Base-by-base conservation (phyloP, 257 asterid species). In the Avicennia marina region DNA sequence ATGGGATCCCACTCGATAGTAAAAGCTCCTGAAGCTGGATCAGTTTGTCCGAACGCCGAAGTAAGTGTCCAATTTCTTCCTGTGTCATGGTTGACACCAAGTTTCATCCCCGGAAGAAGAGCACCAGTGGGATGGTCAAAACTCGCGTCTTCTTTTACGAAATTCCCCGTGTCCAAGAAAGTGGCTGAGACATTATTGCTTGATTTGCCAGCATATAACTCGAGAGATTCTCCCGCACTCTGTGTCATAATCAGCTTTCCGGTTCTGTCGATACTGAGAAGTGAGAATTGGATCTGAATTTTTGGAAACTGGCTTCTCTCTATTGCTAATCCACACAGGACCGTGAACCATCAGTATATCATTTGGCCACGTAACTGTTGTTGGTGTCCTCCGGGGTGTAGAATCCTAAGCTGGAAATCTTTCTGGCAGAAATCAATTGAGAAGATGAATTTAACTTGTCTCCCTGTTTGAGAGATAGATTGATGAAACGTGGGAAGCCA, bases 91-190 rank as follows among this genome's bases (percentile, higher is more conserved):
- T 85, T 66, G 41, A 64, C 47, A 1, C 89, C 76, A 4, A 81
- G 43, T 71, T 53, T 81, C 87, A 81, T 87, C 20, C 74, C 77
- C 11, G 90, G 78, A 1, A 87, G 74, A 62, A 87, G 78, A 0
- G 73, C 69, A 33, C 71, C 68, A 0, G 84, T 81, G 7, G 94
- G 94, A 69, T 76, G 66, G 65, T 83, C 90, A 21, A 71, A 79
- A 45, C 94, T 86, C 32, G 36, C 11, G 22, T 62, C 75, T 39
- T 41, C 49, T 0, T 71, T 31, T 15, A 81, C 69, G 2, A 84
- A 67, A 20, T 78, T 84, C n/a, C 86, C 89, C 0, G 72, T 39
- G 7, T 84, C 62, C 47, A 66, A 27, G 42, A 74, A 44, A 3
- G 58, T 56, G 24, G 82, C 84, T 0, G 73, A 66, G 13, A 70